Conservation (phyloP, 305 asterid genomes). For the Stenogyne calaminthoides region DNA sequence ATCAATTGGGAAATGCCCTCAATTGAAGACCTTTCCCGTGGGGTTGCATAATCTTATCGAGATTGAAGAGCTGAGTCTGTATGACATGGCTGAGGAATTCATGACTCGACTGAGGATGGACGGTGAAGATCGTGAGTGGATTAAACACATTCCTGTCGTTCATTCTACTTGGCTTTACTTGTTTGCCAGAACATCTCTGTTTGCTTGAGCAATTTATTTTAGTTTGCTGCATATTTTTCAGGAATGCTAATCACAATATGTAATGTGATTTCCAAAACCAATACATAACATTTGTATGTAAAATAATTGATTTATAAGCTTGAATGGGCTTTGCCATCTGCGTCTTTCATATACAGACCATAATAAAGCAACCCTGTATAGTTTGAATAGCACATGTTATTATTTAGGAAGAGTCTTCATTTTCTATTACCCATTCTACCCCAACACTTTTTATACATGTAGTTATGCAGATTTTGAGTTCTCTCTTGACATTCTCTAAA, state of each 20-base stretch:
- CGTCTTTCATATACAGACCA: too few species aligned
- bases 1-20: conserved; percentile 32
- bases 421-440: too few species aligned
- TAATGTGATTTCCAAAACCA: too few species aligned
- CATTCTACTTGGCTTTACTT: conserved; percentile 18
- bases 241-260: not conserved
- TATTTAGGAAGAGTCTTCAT: too few species aligned
- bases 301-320: not conserved
- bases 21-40: conserved; percentile 15
- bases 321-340: too few species aligned
- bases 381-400: too few species aligned
- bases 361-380: too few species aligned
- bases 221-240: too few species aligned
- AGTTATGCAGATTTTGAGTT: too few species aligned
- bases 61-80: conserved; percentile 32
- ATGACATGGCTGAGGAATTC: conserved; percentile 34
- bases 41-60: conserved; percentile 29
- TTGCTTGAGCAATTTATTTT: not conserved
- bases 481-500: too few species aligned
- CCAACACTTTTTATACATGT: too few species aligned
- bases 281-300: too few species aligned
- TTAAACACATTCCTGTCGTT: conserved; percentile 24
- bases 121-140: conserved; percentile 14
- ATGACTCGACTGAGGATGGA: conserved; percentile 19
- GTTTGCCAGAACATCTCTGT: not conserved